Evolutionary conservation across 2,329 filamentous ascomycete species (phyloP).

Genomic region (Helicocarpus griseus): DNA sequence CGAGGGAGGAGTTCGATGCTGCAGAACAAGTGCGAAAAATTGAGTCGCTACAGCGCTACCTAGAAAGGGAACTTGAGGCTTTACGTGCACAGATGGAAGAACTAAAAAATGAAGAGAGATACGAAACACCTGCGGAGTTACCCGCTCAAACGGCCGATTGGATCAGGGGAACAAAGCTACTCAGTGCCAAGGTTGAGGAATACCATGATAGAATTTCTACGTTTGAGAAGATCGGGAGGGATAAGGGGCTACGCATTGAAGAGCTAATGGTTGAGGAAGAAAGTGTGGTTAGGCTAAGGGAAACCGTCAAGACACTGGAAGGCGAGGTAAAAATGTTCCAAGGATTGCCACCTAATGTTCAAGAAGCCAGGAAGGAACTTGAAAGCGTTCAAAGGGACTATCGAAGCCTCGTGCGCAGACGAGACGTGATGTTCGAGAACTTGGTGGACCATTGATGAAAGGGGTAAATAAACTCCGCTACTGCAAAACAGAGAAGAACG

Average conservation of each 20-base stretch:
- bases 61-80: slow-evolving; percentile 42
- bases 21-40: slow-evolving; percentile 50
- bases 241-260: slow-evolving; percentile 30
- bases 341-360: slow-evolving; percentile 61
- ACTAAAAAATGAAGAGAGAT: slow-evolving; percentile 29
- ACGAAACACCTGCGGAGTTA: slow-evolving; percentile 48
- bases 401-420: slow-evolving; percentile 47
- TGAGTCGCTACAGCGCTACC: slow-evolving; percentile 45
- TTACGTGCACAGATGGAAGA: slow-evolving; percentile 22
- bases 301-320: slow-evolving; percentile 55
- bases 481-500: not conserved
- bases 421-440: slow-evolving; percentile 67
- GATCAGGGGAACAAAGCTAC: slow-evolving; percentile 59
- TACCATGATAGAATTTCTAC: slow-evolving; percentile 47
- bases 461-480: not conserved
- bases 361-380: slow-evolving; percentile 60
- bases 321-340: slow-evolving; percentile 58
- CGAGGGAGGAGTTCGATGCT: slow-evolving; percentile 42
- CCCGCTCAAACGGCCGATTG: slow-evolving; percentile 64
- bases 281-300: slow-evolving; percentile 48
- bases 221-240: slow-evolving; percentile 23
- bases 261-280: slow-evolving; percentile 51
- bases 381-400: slow-evolving; percentile 58
- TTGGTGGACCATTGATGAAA: slow-evolving; percentile 47
- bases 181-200: slow-evolving; percentile 58